Base-by-base conservation (phyloP, 176 grass and related monocot species). In the Alloteropsis semialata region DNA sequence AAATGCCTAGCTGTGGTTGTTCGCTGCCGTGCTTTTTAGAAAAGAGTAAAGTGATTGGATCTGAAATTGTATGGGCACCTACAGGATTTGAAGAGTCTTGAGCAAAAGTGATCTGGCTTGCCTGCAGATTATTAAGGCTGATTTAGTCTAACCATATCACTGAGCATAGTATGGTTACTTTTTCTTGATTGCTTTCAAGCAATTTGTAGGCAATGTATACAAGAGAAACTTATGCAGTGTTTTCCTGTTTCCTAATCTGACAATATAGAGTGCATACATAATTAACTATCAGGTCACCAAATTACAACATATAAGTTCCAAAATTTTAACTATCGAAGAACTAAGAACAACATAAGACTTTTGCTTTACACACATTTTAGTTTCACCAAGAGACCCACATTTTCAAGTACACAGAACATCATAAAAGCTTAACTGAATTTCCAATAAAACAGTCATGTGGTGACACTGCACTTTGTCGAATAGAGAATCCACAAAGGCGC, bases 91-190 rank as follows among this genome's bases (percentile, higher is more conserved):
- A n/a, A n/a, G n/a, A n/a, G 22, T 93, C 91, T 76, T 97, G 88
- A 56, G 72, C 77, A 30, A 97, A 97, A 12, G 84, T 91, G 65
- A 97, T 93, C 83, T 97, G 94, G 84, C 94, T 97, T 29, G 92
- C 74, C 92, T 97, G 84, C 75, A 89, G 56, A 36, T 80, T 76
- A 90, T 29, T 72, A 28, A 57, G 58, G 6, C 2, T 11, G 37
- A 36, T 50, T 62, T 28, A 86, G 5, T 82, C 21, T 69, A 8
- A 50, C 25, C 15, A 69, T 46, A 76, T 38, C 37, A 46, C 37
- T 22, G 21, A 55, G 11, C 13, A 57, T 38, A 22, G 34, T 32
- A 9, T 42, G 42, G 32, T 51, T 41, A 25, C 14, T 62, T 38
- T 63, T 21, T 63, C 13, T 44, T 45, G 38, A 28, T 48, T 28